These are phyloP conservation scores for Ehretia macrophylla DNA, from an alignment of 257 asterid species.

Conservation along the genomic window DNA sequence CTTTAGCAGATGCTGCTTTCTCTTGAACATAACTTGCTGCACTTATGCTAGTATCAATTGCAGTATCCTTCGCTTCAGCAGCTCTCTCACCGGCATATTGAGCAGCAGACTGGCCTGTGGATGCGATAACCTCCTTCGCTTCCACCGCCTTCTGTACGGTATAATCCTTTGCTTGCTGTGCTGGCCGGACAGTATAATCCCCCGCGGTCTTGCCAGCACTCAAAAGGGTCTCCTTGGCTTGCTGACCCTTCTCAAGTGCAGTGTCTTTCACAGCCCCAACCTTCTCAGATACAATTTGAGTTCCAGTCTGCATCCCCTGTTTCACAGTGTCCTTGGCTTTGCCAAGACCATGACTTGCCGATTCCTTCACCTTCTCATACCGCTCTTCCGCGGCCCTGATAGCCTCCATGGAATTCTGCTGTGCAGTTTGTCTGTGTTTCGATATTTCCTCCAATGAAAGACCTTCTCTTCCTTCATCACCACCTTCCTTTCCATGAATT, in stretches of 20 bases:
- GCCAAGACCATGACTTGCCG: constrained; percentile 6
- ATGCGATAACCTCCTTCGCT: background rate
- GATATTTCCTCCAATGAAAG: constrained; percentile 54
- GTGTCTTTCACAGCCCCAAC: constrained; percentile 24
- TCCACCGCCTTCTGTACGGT: constrained; percentile 16
- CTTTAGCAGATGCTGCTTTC: constrained; percentile 41
- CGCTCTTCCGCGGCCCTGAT: constrained; percentile 48
- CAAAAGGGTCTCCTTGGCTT: constrained; percentile 16
- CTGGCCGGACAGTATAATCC: constrained; percentile 2
- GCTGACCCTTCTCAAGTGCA: constrained; percentile 24
- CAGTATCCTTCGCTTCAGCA: constrained; percentile 18
- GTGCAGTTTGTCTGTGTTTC: constrained; percentile 45
- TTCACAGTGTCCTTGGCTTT: constrained; percentile 8
- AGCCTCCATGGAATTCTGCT: constrained; percentile 53
- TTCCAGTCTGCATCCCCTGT: constrained; percentile 8
- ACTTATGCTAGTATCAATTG: constrained; percentile 12
- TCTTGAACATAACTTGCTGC: constrained; percentile 39
- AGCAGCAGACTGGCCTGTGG: background rate
- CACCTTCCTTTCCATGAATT: background rate
- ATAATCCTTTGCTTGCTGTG: constrained; percentile 25
- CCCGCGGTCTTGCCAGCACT: background rate
- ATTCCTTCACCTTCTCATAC: constrained; percentile 24
- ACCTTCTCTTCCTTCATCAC: constrained; percentile 7
- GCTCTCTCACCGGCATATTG: constrained; percentile 14
- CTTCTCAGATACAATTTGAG: constrained; percentile 14